A percentile compares a stretch with the other conserved stretches of the same genome.
phyloP scores from a whole-genome alignment of 306 rosid species.

The Quercus robur region DNA sequence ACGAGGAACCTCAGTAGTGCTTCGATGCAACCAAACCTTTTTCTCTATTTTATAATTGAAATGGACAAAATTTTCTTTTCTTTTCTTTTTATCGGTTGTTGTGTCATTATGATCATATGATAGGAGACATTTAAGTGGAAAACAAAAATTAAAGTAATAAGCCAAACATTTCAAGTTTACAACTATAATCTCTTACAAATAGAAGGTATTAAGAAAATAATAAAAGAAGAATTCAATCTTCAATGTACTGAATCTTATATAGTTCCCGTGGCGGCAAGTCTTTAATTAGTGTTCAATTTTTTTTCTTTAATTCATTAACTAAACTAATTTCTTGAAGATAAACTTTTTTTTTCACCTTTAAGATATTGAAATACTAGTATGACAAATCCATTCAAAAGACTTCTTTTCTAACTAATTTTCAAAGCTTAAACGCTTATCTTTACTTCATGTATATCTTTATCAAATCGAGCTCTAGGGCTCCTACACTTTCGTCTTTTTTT shows the following conservation, averaged over 20 bases:
- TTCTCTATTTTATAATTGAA: neutral
- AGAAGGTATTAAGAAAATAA: neutral
- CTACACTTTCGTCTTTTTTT: conserved; percentile 19
- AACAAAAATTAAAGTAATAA: neutral
- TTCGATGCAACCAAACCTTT: conserved; percentile 13
- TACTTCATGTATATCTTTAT: conserved; percentile 4
- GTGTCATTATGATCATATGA: conserved; percentile 19
- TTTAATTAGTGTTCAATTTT: too few relatives aligned
- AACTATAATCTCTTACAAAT: neutral
- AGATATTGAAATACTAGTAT: too few relatives aligned
- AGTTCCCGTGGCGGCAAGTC: too few relatives aligned
- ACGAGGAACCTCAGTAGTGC: conserved; percentile 17
- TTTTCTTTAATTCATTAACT: too few relatives aligned
- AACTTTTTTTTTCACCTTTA: too few relatives aligned
- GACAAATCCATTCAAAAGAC: too few relatives aligned
- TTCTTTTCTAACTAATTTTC: neutral
- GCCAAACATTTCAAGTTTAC: conserved; percentile 12
- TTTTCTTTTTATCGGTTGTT: conserved; percentile 30
- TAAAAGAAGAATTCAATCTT: neutral
- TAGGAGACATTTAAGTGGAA: conserved; percentile 9
- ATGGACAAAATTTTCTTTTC: conserved; percentile 27
- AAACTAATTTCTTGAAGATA: too few relatives aligned
- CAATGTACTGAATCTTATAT: neutral
- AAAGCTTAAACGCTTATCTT: conserved; percentile 34
- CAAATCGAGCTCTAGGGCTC: conserved; percentile 28